A percentile compares a stretch with the other conserved stretches of the same genome.
Evolutionary conservation across 768 basidiomycete genomes (phyloP).

Genomic region (Lactarius evosmus): DNA sequence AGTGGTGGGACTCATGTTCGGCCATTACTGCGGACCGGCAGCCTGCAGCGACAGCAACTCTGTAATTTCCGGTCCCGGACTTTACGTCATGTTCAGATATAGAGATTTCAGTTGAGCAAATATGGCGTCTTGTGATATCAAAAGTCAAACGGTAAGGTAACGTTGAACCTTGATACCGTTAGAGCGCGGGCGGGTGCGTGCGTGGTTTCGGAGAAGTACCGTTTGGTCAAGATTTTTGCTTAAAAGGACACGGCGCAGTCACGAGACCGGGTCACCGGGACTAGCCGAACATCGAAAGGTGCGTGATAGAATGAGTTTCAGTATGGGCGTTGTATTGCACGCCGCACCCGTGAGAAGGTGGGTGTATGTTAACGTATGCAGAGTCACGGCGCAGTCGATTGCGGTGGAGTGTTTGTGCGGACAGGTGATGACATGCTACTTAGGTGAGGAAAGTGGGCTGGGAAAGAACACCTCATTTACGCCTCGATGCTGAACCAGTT

Average conservation of each 20-base stretch:
- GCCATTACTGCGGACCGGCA: not conserved
- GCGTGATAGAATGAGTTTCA: not conserved
- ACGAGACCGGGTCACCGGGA: conserved; percentile 2
- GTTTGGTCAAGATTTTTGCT: conserved; percentile 1
- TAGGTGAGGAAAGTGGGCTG: conserved; percentile 14
- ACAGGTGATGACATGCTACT: conserved; percentile 14
- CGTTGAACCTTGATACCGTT: not conserved
- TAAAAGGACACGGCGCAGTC: not conserved
- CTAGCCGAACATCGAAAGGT: not conserved
- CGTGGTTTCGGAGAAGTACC: not conserved
- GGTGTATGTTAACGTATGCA: not conserved
- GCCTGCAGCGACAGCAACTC: not conserved
- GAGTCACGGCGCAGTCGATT: conserved; percentile 2
- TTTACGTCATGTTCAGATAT: conserved; percentile 2
- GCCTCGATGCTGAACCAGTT: conserved; percentile 5
- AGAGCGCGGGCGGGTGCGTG: not conserved
- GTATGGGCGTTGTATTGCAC: not conserved
- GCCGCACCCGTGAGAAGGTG: not conserved
- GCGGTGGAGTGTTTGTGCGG: not conserved
- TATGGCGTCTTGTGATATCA: not conserved
- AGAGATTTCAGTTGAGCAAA: not conserved
- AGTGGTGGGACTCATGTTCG: not conserved
- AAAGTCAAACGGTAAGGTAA: conserved; percentile 1
- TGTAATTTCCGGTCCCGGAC: not conserved
- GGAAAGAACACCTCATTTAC: conserved; percentile 13